Evolutionary conservation across 176 grass and related monocot genomes (phyloP).

Genomic region (Carex parvula): DNA sequence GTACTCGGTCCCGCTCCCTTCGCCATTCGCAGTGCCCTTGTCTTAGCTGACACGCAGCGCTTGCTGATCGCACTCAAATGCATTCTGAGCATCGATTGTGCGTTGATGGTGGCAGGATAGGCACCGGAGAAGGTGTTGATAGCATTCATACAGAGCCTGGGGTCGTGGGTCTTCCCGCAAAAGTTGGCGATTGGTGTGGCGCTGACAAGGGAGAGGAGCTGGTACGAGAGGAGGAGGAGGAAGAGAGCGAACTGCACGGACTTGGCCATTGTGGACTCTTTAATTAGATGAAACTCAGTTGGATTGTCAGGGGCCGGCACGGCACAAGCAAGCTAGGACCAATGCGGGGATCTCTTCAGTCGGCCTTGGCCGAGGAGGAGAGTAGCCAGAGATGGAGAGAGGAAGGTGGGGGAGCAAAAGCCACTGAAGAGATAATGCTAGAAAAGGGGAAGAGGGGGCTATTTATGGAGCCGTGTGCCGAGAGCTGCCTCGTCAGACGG

Average conservation of each 20-base stretch:
- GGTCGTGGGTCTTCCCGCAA: conserved; percentile 2
- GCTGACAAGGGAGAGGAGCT: background rate
- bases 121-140: background rate
- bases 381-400: background rate
- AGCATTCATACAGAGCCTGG: background rate
- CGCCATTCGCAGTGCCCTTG: background rate
- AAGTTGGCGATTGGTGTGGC: background rate
- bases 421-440: conserved; percentile 12
- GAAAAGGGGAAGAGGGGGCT: background rate
- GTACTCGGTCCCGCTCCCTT: background rate
- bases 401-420: background rate
- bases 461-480: conserved; percentile 3
- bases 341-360: background rate
- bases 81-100: background rate
- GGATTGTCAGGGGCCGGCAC: background rate
- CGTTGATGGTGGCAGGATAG: background rate
- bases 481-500: background rate
- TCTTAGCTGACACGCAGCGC: background rate
- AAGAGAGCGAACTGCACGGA: conserved; percentile 12
- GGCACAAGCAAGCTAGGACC: background rate
- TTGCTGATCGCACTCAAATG: background rate
- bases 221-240: background rate
- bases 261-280: background rate
- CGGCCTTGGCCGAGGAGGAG: background rate
- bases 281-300: background rate